Percentiles rank a stretch among this genome's conserved stretches.
These are phyloP conservation scores for Hericium erinaceus DNA, from an alignment of 768 basidiomycete genomes.

Conservation along the genomic window DNA sequence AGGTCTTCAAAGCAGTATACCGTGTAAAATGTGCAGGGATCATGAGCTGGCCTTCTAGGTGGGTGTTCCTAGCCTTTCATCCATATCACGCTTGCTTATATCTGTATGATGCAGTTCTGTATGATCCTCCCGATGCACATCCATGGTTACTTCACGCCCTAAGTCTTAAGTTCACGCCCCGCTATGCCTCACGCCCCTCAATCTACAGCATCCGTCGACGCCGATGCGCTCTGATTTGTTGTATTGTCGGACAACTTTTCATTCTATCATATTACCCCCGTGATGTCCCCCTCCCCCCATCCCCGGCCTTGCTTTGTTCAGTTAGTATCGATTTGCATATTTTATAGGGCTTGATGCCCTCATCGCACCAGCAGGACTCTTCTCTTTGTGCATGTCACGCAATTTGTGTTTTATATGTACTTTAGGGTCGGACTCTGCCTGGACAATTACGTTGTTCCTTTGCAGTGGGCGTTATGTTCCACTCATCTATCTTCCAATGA, in stretches of 20 bases:
- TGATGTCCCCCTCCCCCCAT: neutral
- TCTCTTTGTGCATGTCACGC: neutral
- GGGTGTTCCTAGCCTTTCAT: neutral
- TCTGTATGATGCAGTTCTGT: neutral
- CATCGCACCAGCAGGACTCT: neutral
- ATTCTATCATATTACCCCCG: neutral
- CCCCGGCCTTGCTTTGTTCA: neutral
- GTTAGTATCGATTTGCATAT: neutral
- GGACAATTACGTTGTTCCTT: neutral
- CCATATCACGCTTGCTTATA: neutral
- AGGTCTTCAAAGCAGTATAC: neutral
- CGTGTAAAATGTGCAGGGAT: neutral
- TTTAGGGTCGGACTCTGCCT: neutral
- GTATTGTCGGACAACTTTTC: neutral
- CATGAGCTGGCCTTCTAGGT: neutral
- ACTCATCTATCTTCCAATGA: no score
- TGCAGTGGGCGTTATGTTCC: neutral
- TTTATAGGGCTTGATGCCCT: neutral
- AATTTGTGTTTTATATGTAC: neutral
- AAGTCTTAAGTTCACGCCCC: neutral
- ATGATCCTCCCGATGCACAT: neutral
- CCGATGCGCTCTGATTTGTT: neutral
- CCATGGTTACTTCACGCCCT: neutral
- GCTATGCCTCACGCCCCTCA: neutral
- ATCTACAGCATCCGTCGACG: neutral